Evolutionary conservation across 306 rosid species (phyloP), one percentile per base, ranked within the genome.

Genomic region (Biancaea sappan): DNA sequence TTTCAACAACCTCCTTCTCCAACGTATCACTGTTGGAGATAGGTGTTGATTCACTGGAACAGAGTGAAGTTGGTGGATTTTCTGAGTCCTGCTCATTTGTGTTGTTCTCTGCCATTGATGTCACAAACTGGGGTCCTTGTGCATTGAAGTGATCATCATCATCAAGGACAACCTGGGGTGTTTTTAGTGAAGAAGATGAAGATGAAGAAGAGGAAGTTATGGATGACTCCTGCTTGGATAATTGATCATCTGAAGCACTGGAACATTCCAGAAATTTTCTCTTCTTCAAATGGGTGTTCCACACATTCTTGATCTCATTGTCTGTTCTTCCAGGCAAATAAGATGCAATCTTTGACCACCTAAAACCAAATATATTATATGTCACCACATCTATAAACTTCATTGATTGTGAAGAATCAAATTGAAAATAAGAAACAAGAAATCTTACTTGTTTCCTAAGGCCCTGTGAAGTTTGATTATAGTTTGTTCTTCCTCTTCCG

Each of bases 401-500:
- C n/a, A n/a, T n/a, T n/a, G n/a, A n/a, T n/a, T n/a, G n/a, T n/a
- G n/a, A n/a, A n/a, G n/a, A n/a, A n/a, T n/a, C n/a, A n/a, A n/a
- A n/a, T n/a, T n/a, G n/a, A n/a, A n/a, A n/a, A n/a, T n/a, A n/a
- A 28, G 43, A 18, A 1, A n/a, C 22, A 73, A 21, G 25, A 38
- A 63, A 2, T 56, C 86, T 67, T 78, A 94, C 98, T 83, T 91
- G 95, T 91, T 94, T 50, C 98, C 98, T 60, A 80, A 58, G 65
- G 85, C 68, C 66, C 76, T 64, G 47, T 91, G 98, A 5, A 94
- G 73, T 54, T 71, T 83, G 6, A 91, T 81, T 24, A 94, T 82
- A 81, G 86, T 58, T 14, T 87, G 90, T 35, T 94, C 97, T 77
- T 94, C 98, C 47, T 88, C 90, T 38, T 22, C 5, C 0, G 91